Evolutionary conservation across 345 rosid genomes (phyloP), one percentile per base, ranked within the genome.

Genomic region (Eucalyptus marginata): DNA sequence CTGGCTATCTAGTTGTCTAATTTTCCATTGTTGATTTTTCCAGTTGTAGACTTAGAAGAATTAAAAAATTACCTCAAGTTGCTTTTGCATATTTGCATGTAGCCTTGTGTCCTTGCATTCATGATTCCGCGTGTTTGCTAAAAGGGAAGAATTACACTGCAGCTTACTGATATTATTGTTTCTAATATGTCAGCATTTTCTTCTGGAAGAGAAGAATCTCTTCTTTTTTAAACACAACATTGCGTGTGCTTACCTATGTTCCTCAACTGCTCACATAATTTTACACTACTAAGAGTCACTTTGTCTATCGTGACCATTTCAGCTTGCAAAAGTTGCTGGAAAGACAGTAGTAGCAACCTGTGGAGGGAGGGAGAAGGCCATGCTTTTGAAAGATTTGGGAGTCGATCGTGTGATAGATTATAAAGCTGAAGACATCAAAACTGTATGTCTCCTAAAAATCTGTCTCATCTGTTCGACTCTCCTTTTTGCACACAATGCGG

Each of bases 291-390:
- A 29, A 52, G 13, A 59, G 31, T 17, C 49, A 22, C 49, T 54
- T 54, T 54, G 11, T 59, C 62, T 90, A 54, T 90, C 33, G 6
- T 86, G 49, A 87, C 15, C 8, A 52, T 50, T 91, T 91, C 96
- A 97, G 99, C 97, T 97, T 88, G 99, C 99, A 43, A 96, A 96
- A 91, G 88, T 96, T 86, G 97, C 98, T 6, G 98, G 99, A 91
- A 96, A 95, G 86, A 94, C 90, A 46, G 98, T 96, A 81, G 94
- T 96, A 80, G 99, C 99, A 86, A 98, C 99, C 81, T 98, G 99
- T 51, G 99, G 99, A 15, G 99, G 98, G 64, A 93, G 95, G 89
- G 95, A 95, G 87, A 97, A 97, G 93, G 98, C 97, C 43, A 90
- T 31, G 94, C 95, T 96, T 89, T 92, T 97, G 92, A 96, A 94